These are phyloP conservation scores for Beauveria caledonica DNA, from an alignment of 2,329 filamentous ascomycete genomes.

Conservation along the genomic window DNA sequence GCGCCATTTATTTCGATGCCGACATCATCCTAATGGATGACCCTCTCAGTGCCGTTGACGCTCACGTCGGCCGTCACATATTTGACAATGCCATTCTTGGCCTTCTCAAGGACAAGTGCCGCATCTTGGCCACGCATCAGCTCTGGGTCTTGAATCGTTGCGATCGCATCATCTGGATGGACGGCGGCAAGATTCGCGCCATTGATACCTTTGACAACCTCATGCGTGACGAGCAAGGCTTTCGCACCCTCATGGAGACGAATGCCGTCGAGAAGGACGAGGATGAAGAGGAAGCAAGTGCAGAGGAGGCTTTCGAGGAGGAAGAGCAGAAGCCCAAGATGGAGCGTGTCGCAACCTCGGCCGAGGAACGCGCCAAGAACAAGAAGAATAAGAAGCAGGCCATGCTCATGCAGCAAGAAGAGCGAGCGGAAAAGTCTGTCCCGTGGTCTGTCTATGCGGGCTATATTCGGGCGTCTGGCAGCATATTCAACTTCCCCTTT, in stretches of 20 bases:
- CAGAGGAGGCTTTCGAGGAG: slow-evolving; percentile 34
- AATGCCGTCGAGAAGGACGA: slow-evolving; percentile 63
- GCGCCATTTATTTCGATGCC: slow-evolving; percentile 63
- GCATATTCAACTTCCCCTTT: slow-evolving; percentile 59
- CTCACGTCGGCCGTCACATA: slow-evolving; percentile 64
- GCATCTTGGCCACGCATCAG: slow-evolving; percentile 90
- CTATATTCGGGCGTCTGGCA: slow-evolving; percentile 69
- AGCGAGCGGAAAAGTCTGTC: slow-evolving; percentile 66
- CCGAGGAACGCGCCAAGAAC: slow-evolving; percentile 27
- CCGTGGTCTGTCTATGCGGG: slow-evolving; percentile 71
- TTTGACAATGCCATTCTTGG: slow-evolving; percentile 94
- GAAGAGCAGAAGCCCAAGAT: slow-evolving; percentile 31
- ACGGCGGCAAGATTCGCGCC: slow-evolving; percentile 73
- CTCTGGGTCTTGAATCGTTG: slow-evolving; percentile 86
- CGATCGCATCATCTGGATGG: slow-evolving; percentile 90
- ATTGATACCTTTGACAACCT: slow-evolving; percentile 85
- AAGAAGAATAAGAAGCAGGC: slow-evolving; percentile 51
- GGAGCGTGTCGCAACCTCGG: slow-evolving; percentile 6
- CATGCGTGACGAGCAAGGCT: slow-evolving; percentile 69
- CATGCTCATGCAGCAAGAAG: slow-evolving; percentile 63
- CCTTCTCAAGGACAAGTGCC: slow-evolving; percentile 78
- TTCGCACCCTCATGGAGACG: slow-evolving; percentile 77
- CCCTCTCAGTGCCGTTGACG: slow-evolving; percentile 60
- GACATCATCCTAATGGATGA: slow-evolving; percentile 64
- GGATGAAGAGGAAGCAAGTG: slow-evolving; percentile 40